Evolutionary conservation across 2,329 filamentous ascomycete genomes (phyloP), one percentile per base, ranked within the genome.

Genomic region (Penicillium sp.): DNA sequence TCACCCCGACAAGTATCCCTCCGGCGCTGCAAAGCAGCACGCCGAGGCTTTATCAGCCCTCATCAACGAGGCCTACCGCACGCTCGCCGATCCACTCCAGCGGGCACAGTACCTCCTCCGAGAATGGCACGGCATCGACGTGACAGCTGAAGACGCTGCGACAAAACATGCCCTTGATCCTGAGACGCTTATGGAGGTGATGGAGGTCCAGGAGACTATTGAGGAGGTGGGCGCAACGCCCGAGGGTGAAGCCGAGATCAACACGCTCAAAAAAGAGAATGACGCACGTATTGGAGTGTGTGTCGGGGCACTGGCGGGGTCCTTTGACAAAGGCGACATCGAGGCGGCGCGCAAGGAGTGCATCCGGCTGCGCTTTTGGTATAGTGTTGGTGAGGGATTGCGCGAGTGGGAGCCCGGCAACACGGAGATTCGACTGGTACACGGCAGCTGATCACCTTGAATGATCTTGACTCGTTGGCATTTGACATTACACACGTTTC

Each of bases 21-120:
- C 65, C 4, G 67, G 67, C 2, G 56, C 72, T 3, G 65, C 73
- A 32, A 83, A 83, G 60, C 72, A 74, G 35, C 75, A 79, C 42
- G 89, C 90, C 18, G 88, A 95, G 69, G 87, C 83, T 0, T 76
- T 84, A n/a, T 93, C 87, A 8, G 81, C 89, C 6, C 80, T 82
- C 24, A 91, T 97, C 69, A 97, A 97, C 76, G 86, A 90, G 58
- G 93, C 93, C 0, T 97, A 95, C 78, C 86, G 83, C 64, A 95
- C 91, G 2, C 80, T 98, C 0, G 75, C 81, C 43, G 82, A 86
- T 59, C 91, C 93, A 13, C 75, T 98, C 10, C 71, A 81, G 42
- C 82, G 93, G 23, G 91, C 92, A n/a, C 89, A 96, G 68, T 95
- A 97, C 67, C 74, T 97, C 5, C 80, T 97, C 0, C 71, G 73